These are phyloP conservation scores for Agrostemma githago DNA, from an alignment of 148 eudicot genomes.

Conservation along the genomic window DNA sequence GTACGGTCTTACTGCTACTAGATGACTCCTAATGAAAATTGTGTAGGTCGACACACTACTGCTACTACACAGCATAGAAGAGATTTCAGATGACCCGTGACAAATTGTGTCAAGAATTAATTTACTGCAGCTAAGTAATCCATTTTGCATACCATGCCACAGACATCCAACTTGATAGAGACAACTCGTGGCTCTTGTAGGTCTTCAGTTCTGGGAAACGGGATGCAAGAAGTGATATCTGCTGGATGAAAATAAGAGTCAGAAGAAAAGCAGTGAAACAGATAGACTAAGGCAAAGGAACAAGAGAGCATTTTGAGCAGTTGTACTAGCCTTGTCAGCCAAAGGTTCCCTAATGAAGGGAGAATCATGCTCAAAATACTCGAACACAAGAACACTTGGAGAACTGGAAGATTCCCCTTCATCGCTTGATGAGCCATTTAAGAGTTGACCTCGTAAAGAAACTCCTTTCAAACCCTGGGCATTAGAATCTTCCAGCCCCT, in stretches of 20 bases:
- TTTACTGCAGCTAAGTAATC: neutral
- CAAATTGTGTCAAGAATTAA: neutral
- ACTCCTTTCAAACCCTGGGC: constrained; percentile 45
- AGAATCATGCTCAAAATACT: constrained; percentile 59
- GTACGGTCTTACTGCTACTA: neutral
- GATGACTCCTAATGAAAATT: neutral
- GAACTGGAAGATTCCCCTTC: constrained; percentile 58
- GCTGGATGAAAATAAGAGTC: constrained; percentile 16
- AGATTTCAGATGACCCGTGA: neutral
- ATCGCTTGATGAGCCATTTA: constrained; percentile 46
- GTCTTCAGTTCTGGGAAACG: constrained; percentile 58
- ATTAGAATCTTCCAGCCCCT: constrained; percentile 30
- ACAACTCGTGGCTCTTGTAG: constrained; percentile 71
- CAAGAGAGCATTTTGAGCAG: neutral
- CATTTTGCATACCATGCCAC: constrained; percentile 75
- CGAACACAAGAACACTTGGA: constrained; percentile 58
- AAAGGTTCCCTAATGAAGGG: constrained; percentile 86
- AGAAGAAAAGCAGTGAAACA: neutral
- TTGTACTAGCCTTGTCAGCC: constrained; percentile 71
- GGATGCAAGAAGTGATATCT: constrained; percentile 70
- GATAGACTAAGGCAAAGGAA: neutral
- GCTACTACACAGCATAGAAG: neutral
- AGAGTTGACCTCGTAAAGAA: constrained; percentile 33
- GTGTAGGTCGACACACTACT: neutral
- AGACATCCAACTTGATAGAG: constrained; percentile 84